A percentile compares a stretch with the other conserved stretches of the same genome.
Evolutionary conservation across 305 asterid species (phyloP).

Genomic region (Solanum hybrid): DNA sequence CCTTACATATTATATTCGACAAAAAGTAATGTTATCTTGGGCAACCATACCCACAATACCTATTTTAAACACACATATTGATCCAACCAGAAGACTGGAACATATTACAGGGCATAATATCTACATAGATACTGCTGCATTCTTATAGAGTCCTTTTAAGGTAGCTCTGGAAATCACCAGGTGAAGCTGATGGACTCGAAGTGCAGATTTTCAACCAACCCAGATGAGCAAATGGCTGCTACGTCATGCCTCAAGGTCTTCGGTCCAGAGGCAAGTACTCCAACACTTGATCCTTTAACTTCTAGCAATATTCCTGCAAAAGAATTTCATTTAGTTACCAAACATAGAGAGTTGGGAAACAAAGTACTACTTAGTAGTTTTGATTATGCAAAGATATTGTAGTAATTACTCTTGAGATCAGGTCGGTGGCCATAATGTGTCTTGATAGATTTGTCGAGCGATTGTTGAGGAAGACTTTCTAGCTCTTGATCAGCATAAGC

Average conservation of each 20-base stretch:
- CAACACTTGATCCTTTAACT: constrained; percentile 57
- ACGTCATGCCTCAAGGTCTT: constrained; percentile 71
- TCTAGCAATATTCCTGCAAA: constrained; percentile 49
- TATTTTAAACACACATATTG: not conserved
- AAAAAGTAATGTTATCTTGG: not conserved
- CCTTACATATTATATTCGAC: not conserved
- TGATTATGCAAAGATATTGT: not conserved
- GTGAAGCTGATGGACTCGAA: constrained; percentile 70
- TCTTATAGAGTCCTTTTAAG: not conserved
- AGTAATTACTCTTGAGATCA: constrained; percentile 38
- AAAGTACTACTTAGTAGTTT: not conserved
- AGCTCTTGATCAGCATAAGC: constrained; percentile 35
- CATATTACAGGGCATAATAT: not conserved
- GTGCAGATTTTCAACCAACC: constrained; percentile 48
- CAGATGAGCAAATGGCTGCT: constrained; percentile 70
- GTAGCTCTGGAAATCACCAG: constrained; percentile 26
- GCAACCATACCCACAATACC: not conserved
- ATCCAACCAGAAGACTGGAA: not conserved
- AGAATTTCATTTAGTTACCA: not conserved
- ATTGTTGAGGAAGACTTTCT: constrained; percentile 51
- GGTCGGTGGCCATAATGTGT: constrained; percentile 58
- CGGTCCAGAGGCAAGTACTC: constrained; percentile 76
- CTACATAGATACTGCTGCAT: not conserved
- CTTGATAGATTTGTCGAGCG: constrained; percentile 32
- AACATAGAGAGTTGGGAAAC: not conserved